A percentile compares a stretch with the other conserved stretches of the same genome.
Conservation (phyloP, 495 filamentous ascomycete species). For the Aspergillus nanangensis region DNA sequence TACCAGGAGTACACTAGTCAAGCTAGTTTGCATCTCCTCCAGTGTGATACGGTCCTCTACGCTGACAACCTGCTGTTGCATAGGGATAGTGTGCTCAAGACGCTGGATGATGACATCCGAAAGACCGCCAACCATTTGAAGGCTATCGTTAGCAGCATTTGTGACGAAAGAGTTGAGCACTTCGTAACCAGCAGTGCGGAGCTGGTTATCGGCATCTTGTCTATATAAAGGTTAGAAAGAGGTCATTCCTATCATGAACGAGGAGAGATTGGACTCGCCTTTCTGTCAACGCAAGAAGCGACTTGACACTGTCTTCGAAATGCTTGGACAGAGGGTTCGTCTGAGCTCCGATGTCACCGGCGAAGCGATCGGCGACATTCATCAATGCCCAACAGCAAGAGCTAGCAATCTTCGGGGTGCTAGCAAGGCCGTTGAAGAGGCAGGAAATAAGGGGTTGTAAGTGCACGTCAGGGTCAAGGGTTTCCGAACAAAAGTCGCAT, state of each 20-base stretch:
- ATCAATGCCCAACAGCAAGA: conserved; percentile 99
- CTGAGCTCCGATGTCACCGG: conserved; percentile 69
- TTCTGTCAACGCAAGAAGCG: conserved; percentile 80
- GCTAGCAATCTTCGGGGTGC: conserved; percentile 92
- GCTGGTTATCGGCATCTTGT: conserved; percentile 77
- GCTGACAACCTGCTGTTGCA: conserved; percentile 91
- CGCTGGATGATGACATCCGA: conserved; percentile 83
- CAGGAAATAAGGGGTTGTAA: conserved; percentile 77
- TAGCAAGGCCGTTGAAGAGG: conserved; percentile 85
- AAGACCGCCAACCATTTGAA: conserved; percentile 72
- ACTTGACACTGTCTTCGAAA: conserved; percentile 87
- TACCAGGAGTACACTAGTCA: conserved; percentile 79
- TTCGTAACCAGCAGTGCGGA: conserved; percentile 98
- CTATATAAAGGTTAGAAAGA: conserved; percentile 20
- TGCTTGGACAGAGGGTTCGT: conserved; percentile 84
- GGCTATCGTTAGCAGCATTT: conserved; percentile 81
- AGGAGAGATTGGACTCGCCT: conserved; percentile 35
- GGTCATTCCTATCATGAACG: not conserved
- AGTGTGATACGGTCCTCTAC: conserved; percentile 91
- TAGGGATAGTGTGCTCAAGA: conserved; percentile 82
- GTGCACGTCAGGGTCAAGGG: conserved; percentile 79
- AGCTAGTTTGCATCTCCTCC: conserved; percentile 96
- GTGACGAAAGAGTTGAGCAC: conserved; percentile 91
- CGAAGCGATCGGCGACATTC: conserved; percentile 95
- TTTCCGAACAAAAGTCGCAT: conserved; percentile 81